phyloP scores from a whole-genome alignment of 257 asterid genomes.

The Coffea canephora region DNA sequence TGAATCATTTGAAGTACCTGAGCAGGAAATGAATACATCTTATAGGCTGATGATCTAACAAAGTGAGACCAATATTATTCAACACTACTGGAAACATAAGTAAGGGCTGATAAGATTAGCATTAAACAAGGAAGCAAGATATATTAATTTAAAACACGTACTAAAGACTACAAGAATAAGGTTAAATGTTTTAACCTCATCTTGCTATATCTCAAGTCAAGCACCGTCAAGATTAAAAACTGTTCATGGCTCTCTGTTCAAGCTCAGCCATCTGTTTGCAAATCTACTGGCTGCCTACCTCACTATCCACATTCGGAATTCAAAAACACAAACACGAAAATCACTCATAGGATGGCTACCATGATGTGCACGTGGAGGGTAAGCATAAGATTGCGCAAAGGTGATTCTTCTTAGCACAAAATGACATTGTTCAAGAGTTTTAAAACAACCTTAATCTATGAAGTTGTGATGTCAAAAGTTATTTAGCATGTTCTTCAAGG shows the following conservation, averaged over 20 bases:
- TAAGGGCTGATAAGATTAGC: neutral
- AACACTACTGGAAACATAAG: neutral
- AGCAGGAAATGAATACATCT: slow-evolving; percentile 9
- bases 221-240: neutral
- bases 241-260: neutral
- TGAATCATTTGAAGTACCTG: slow-evolving; percentile 60
- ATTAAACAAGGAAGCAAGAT: too few relatives aligned
- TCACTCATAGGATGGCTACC: neutral
- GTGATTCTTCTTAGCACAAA: neutral
- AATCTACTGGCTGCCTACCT: neutral
- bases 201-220: too few relatives aligned
- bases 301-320: neutral
- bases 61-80: slow-evolving; percentile 8
- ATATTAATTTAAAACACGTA: neutral
- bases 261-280: neutral
- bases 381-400: neutral
- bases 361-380: neutral
- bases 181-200: neutral
- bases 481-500: neutral
- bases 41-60: slow-evolving; percentile 16
- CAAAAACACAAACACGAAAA: neutral
- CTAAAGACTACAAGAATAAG: neutral
- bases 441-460: too few relatives aligned
- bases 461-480: too few relatives aligned
- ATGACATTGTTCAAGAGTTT: neutral